Evolutionary conservation across 2,329 filamentous ascomycete species (phyloP), one percentile per base, ranked within the genome.

Genomic region (Aspergillaceae sp.): DNA sequence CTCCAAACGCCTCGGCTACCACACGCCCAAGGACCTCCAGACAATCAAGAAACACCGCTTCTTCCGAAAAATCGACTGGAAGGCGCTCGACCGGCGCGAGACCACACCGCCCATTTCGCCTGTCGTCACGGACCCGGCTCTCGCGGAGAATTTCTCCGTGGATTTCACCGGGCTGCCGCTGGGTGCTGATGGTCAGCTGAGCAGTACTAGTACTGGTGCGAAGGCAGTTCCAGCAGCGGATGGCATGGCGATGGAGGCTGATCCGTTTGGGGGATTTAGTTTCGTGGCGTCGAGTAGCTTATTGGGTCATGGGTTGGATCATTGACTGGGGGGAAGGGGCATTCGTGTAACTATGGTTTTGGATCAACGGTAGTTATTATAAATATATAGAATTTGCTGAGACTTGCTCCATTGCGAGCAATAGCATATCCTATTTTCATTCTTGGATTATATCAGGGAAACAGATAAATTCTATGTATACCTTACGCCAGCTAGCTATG

Each of bases 11-110:
- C 79, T 98, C 0, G 92, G 92, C 3, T 81, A 82, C 48, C 84
- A 86, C 64, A 94, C 94, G 82, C 84, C 86, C 38, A 91, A 90
- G 68, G 92, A 98, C 55, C 72, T 98, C 42, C 75, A 79, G 45
- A 83, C 77, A 0, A 86, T 98, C 70, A 94, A 94, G 75, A 83
- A 83, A 52, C 92, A 98, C 64, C 82, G 92, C 7, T 98, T 98
- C 75, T 98, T 98, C 78, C 82, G 87, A 61, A 92, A 88, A 72
- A 94, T 98, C 60, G 84, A 98, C 70, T 98, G 92, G 92, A 84
- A 82, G 69, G 84, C 83, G 58, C 78, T 98, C 9, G 88, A 86
- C 51, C 81, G 79, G 29, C 79, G 91, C 33, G 87, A 96, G 67
- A 56, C 95, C 41, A 84, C 87, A 56, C 86, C 92, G 1, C 92